Evolutionary conservation across 805 yeast genomes (phyloP).

Genomic region (Groenewaldozyma tartarivorans): DNA sequence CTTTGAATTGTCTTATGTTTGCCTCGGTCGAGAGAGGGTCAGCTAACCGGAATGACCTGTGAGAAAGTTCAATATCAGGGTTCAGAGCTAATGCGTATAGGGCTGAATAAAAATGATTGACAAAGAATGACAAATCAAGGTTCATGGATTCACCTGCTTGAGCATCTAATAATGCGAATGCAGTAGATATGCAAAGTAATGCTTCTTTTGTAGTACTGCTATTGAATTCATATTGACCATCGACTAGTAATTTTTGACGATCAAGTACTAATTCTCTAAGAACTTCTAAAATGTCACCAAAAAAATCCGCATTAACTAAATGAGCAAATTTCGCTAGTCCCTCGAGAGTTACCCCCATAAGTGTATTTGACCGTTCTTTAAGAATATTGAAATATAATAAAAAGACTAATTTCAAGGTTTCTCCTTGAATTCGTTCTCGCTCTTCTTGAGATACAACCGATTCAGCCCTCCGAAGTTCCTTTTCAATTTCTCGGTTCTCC

Average conservation of each 20-base stretch:
- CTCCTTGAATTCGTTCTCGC: slow-evolving; percentile 76
- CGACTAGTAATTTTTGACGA: slow-evolving; percentile 35
- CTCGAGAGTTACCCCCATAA: slow-evolving; percentile 83
- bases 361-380: slow-evolving; percentile 47
- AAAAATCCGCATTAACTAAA: slow-evolving; percentile 81
- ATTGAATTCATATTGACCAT: slow-evolving; percentile 38
- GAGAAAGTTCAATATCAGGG: slow-evolving; percentile 77
- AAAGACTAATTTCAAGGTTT: slow-evolving; percentile 64
- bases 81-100: slow-evolving; percentile 64
- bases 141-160: slow-evolving; percentile 64
- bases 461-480: slow-evolving; percentile 82
- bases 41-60: slow-evolving; percentile 66
- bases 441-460: slow-evolving; percentile 80
- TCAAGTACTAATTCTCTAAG: slow-evolving; percentile 67
- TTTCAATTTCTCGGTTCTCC: slow-evolving; percentile 78
- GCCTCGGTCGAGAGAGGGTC: slow-evolving; percentile 47
- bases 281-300: slow-evolving; percentile 89
- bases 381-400: slow-evolving; percentile 70
- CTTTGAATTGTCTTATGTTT: slow-evolving; percentile 31
- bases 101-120: slow-evolving; percentile 62
- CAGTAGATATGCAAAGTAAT: slow-evolving; percentile 75
- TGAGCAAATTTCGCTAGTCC: slow-evolving; percentile 87
- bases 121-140: slow-evolving; percentile 73
- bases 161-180: slow-evolving; percentile 75
- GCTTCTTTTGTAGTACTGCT: slow-evolving; percentile 45